phyloP scores from a whole-genome alignment of 2,329 filamentous ascomycete species.

The Aschersonia sp. region DNA sequence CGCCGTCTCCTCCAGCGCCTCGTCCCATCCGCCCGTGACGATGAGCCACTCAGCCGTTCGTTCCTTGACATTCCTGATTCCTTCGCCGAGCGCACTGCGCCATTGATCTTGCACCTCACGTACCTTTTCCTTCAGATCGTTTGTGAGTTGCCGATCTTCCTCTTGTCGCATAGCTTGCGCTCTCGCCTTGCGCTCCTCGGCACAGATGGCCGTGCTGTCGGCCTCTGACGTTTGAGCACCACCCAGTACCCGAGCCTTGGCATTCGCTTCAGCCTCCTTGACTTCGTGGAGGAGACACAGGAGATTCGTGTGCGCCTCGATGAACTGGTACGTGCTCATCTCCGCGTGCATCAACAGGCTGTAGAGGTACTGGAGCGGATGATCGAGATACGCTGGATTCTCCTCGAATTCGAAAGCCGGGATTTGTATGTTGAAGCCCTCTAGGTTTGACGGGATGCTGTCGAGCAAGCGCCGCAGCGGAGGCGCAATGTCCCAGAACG shows the following conservation, averaged over 20 bases:
- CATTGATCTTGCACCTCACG: conserved; percentile 83
- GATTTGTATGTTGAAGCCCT: conserved; percentile 58
- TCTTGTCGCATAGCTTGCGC: conserved; percentile 43
- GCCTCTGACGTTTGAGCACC: conserved; percentile 44
- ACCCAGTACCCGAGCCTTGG: conserved; percentile 45
- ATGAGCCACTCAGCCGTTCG: conserved; percentile 60
- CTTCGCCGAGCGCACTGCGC: conserved; percentile 70
- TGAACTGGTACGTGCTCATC: conserved; percentile 92
- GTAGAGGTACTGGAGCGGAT: conserved; percentile 84
- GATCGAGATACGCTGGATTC: conserved; percentile 65
- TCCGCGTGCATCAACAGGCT: conserved; percentile 73
- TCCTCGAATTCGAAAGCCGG: conserved; percentile 68
- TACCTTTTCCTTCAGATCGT: conserved; percentile 87
- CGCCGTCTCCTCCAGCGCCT: conserved; percentile 45
- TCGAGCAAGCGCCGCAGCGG: conserved; percentile 64
- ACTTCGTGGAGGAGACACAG: conserved; percentile 85
- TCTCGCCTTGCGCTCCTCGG: conserved; percentile 20
- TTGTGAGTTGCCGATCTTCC: conserved; percentile 59
- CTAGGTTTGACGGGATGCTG: conserved; percentile 50
- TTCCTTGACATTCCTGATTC: conserved; percentile 58
- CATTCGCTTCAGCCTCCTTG: conserved; percentile 60
- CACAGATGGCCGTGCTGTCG: conserved; percentile 15
- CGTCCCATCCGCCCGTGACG: conserved; percentile 77
- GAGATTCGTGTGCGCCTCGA: conserved; percentile 84
- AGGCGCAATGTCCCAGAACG: conserved; percentile 96